These are phyloP conservation scores for Lojkania enalia DNA, from an alignment of 2,329 filamentous ascomycete genomes.

Conservation along the genomic window DNA sequence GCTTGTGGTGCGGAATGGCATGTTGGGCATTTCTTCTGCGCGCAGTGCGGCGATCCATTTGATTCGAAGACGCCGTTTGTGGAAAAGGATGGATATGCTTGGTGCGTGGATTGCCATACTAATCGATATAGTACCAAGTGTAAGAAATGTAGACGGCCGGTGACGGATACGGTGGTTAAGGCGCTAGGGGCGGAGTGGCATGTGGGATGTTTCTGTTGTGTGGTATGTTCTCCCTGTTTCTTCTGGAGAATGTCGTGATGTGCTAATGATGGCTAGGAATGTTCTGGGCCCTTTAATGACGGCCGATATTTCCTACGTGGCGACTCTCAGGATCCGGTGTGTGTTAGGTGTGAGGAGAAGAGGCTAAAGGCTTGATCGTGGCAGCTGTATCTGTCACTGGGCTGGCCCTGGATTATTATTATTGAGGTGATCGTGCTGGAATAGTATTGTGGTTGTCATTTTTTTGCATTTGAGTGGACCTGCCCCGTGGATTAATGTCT, in stretches of 20 bases:
- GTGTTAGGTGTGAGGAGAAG: conserved; percentile 64
- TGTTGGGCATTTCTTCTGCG: conserved; percentile 97
- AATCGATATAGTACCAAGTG: conserved; percentile 90
- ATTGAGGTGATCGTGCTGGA: no score
- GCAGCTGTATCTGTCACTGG: background rate
- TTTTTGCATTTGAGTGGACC: no score
- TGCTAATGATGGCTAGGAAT: conserved; percentile 51
- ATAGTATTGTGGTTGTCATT: no score
- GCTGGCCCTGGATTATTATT: background rate
- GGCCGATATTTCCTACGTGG: conserved; percentile 66
- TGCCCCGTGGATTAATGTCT: no score
- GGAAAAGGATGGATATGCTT: conserved; percentile 96
- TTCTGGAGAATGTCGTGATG: background rate
- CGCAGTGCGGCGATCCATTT: conserved; percentile 89
- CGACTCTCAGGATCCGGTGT: conserved; percentile 62
- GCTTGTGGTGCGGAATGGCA: conserved; percentile 97
- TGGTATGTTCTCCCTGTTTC: conserved; percentile 43
- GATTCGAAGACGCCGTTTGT: conserved; percentile 75
- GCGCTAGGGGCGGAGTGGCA: conserved; percentile 95
- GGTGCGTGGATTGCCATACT: conserved; percentile 93
- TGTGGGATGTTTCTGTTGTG: conserved; percentile 85
- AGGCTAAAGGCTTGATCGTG: conserved; percentile 60
- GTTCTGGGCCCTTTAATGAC: conserved; percentile 62
- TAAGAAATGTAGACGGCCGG: conserved; percentile 77
- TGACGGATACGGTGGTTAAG: conserved; percentile 86